These are phyloP conservation scores for Elsinoe necatrix DNA, from an alignment of 2,329 filamentous ascomycete genomes.

Conservation along the genomic window DNA sequence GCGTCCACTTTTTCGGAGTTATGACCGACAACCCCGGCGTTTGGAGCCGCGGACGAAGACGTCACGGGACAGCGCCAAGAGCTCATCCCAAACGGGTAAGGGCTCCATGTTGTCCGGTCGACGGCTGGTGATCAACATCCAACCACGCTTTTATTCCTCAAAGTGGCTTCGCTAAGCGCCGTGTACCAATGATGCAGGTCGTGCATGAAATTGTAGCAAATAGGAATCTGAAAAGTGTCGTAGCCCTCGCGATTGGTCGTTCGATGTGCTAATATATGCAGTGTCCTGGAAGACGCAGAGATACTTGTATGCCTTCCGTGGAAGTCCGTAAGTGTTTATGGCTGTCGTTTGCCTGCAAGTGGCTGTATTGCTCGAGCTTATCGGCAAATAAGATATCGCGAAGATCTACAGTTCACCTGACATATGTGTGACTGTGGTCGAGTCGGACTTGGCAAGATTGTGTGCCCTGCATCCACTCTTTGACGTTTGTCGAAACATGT, in stretches of 20 bases:
- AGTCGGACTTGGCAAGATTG: neutral
- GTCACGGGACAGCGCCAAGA: neutral
- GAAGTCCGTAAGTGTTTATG: neutral
- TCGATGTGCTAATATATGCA: neutral
- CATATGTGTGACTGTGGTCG: neutral
- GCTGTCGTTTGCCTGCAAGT: neutral
- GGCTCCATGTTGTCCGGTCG: neutral
- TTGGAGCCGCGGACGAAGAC: neutral
- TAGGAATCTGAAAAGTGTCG: neutral
- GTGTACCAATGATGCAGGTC: neutral
- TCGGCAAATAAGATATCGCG: neutral
- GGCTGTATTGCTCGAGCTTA: neutral
- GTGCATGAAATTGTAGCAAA: neutral
- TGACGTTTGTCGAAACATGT: slow-evolving; percentile 1
- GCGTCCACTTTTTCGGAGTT: neutral
- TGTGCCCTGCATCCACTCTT: slow-evolving; percentile 9
- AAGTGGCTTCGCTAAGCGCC: slow-evolving; percentile 6
- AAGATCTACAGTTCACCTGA: neutral
- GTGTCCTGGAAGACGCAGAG: neutral
- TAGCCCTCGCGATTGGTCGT: neutral
- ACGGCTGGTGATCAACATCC: slow-evolving; percentile 8
- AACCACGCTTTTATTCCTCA: neutral
- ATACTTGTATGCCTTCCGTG: neutral
- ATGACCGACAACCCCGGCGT: neutral
- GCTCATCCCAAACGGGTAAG: neutral